Conservation (phyloP, 306 rosid genomes). For the Ammopiptanthus mongolicus region DNA sequence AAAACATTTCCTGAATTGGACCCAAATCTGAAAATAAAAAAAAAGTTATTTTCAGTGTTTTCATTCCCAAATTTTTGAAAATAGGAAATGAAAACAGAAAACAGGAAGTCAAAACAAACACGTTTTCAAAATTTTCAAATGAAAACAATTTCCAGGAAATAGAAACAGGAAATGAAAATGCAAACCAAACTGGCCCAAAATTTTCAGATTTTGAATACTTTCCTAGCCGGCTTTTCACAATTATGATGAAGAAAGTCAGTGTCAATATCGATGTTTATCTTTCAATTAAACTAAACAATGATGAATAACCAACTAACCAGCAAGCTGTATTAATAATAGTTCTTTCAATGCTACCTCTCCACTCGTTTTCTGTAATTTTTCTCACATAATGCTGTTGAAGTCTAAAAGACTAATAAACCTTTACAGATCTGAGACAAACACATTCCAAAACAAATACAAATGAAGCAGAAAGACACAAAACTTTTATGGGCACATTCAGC, state of each 20-base stretch:
- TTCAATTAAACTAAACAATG: conserved; percentile 16
- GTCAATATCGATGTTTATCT: not conserved
- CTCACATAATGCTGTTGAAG: conserved; percentile 21
- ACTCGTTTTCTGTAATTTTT: conserved; percentile 17
- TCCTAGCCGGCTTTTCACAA: not conserved
- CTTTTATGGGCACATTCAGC: conserved; percentile 36
- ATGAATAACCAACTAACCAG: conserved; percentile 14
- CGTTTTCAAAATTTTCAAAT: too few species aligned
- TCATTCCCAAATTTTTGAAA: too few species aligned
- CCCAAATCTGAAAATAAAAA: too few species aligned
- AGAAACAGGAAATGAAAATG: too few species aligned
- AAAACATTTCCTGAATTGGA: too few species aligned
- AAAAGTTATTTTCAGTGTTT: too few species aligned
- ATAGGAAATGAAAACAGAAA: too few species aligned
- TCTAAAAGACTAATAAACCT: conserved; percentile 35
- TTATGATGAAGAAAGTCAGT: not conserved
- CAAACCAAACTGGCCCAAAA: too few species aligned
- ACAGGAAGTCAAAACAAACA: too few species aligned
- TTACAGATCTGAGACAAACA: conserved; percentile 35
- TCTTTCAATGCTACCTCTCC: conserved; percentile 16
- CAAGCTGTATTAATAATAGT: not conserved
- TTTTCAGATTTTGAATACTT: not conserved
- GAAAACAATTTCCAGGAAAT: too few species aligned
- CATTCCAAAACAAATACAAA: conserved; percentile 24
- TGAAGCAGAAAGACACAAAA: conserved; percentile 29